Conservation (phyloP, 2,329 filamentous ascomycete genomes). For the Cladosporium sp. region DNA sequence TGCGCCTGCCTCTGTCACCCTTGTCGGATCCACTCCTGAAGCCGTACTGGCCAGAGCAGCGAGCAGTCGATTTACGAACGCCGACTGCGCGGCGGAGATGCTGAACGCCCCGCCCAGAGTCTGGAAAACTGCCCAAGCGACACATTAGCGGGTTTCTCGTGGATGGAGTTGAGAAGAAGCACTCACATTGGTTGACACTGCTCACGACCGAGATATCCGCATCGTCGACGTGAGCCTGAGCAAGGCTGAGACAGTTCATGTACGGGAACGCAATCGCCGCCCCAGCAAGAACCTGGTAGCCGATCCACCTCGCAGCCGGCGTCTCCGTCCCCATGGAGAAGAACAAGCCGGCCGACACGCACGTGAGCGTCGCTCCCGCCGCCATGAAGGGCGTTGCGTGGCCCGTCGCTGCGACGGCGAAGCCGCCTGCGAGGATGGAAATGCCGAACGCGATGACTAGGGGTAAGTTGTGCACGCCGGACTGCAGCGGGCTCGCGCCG, state of each 20-base stretch:
- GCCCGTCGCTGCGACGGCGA: conserved; percentile 35
- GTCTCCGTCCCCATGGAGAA: conserved; percentile 37
- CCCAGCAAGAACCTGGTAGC: conserved; percentile 31
- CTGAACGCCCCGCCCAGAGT: conserved; percentile 60
- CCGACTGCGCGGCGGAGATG: conserved; percentile 58
- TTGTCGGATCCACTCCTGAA: too few relatives aligned
- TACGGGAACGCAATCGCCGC: conserved; percentile 28
- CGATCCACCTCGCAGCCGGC: conserved; percentile 29
- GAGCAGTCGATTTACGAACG: conserved; percentile 60
- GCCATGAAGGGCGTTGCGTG: conserved; percentile 47
- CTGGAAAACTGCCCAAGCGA: conserved; percentile 49
- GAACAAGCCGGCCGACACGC: conserved; percentile 42
- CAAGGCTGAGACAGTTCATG: too few relatives aligned
- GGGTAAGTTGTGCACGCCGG: conserved; percentile 44
- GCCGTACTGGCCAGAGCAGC: neutral
- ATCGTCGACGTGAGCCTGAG: too few relatives aligned
- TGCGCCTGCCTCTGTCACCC: too few relatives aligned
- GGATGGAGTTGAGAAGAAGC: too few relatives aligned
- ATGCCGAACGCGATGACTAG: conserved; percentile 40
- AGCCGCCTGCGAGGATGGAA: conserved; percentile 35
- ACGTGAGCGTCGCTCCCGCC: conserved; percentile 31
- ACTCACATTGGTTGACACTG: too few relatives aligned
- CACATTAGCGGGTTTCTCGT: too few relatives aligned
- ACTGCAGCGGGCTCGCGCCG: conserved; percentile 38
- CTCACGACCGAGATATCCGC: too few relatives aligned